Conservation (phyloP, 208 protist genomes). For the Acanthamoeba sp. region DNA sequence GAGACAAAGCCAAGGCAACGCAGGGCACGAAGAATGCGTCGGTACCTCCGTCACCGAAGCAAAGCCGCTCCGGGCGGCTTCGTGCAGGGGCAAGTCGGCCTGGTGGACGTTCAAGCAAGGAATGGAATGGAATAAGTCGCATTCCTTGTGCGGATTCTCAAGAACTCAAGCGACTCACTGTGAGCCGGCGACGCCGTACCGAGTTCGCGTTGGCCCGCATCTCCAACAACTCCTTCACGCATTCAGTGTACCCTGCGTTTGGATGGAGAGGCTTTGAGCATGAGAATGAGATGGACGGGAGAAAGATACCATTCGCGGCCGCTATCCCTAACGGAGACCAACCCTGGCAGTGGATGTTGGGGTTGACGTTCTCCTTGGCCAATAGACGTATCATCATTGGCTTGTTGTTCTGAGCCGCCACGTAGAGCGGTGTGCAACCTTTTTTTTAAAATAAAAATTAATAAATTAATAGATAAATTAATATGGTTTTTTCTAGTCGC, state of each 20-base stretch:
- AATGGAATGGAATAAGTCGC: too few relatives aligned
- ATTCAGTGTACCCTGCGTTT: background rate
- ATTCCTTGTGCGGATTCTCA: too few relatives aligned
- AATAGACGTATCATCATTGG: slow-evolving; percentile 3
- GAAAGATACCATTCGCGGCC: background rate
- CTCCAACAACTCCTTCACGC: slow-evolving; percentile 42
- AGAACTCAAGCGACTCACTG: too few relatives aligned
- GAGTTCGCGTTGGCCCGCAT: slow-evolving; percentile 2
- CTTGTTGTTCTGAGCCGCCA: slow-evolving; percentile 28
- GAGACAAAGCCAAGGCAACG: background rate
- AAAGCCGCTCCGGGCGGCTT: background rate
- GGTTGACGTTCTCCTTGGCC: slow-evolving; percentile 52
- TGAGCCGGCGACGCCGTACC: background rate
- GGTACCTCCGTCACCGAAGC: background rate
- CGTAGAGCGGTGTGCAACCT: background rate
- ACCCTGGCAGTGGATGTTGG: slow-evolving; percentile 14
- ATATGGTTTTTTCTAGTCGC: background rate
- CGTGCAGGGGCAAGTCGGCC: background rate
- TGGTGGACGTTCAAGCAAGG: background rate
- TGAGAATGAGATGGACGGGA: background rate
- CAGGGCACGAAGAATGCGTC: too few relatives aligned
- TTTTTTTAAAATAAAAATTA: background rate
- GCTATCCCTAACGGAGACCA: background rate
- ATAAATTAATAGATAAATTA: background rate
- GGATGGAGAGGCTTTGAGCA: background rate